A percentile compares a stretch with the other conserved stretches of the same genome.
Evolutionary conservation across 2,329 filamentous ascomycete genomes (phyloP).

Genomic region (Fusarium sp.): DNA sequence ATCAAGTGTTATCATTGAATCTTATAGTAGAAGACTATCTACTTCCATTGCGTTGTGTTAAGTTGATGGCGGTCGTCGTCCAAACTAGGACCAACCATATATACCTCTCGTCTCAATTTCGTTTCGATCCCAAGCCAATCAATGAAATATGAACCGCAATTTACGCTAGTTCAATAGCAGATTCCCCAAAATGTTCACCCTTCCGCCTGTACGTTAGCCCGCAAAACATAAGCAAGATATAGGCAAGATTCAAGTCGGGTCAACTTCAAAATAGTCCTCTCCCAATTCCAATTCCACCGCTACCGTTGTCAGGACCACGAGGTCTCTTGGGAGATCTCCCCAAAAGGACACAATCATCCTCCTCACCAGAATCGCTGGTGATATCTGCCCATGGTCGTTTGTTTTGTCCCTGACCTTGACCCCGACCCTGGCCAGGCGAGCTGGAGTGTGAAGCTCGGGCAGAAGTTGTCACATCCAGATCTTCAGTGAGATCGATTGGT

Average conservation of each 20-base stretch:
- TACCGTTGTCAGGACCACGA: not conserved
- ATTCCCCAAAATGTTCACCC: constrained; percentile 1
- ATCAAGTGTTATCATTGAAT: constrained; percentile 5
- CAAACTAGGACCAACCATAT: not conserved
- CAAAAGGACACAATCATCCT: not conserved
- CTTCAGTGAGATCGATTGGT: constrained; percentile 1
- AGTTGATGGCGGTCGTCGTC: constrained; percentile 2
- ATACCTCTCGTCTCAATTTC: not conserved
- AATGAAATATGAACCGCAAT: not conserved
- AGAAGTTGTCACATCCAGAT: not conserved
- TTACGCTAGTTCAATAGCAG: constrained; percentile 1
- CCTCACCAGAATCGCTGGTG: not conserved
- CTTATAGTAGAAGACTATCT: not conserved
- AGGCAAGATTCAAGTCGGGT: not conserved
- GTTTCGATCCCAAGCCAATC: constrained; percentile 2
- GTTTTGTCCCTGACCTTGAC: not conserved
- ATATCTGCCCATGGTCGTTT: constrained; percentile 3
- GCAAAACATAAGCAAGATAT: not conserved
- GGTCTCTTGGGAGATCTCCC: constrained; percentile 5
- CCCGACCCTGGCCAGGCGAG: not conserved
- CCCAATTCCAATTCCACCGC: not conserved
- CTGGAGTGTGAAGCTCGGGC: not conserved
- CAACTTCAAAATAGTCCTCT: not conserved
- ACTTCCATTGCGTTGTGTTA: constrained; percentile 2
- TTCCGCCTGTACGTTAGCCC: not conserved